phyloP scores from a whole-genome alignment of 2,329 filamentous ascomycete species.

The Cladosporium cucumerinum region DNA sequence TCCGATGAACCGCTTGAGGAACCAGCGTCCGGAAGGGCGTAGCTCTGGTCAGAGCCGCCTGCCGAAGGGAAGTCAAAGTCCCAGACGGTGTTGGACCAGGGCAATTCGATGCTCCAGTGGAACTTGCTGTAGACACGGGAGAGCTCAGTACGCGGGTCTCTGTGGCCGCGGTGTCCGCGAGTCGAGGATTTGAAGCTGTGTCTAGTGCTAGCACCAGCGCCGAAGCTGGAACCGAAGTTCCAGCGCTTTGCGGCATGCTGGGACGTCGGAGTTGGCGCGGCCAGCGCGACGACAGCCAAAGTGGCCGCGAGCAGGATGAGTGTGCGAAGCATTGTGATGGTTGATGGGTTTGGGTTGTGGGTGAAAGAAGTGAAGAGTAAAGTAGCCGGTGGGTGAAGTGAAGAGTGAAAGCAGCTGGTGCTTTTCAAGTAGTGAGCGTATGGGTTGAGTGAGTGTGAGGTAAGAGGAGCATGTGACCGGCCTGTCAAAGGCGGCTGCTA shows the following conservation, averaged over 20 bases:
- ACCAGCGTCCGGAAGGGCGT: not conserved
- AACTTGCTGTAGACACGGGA: slow-evolving; percentile 67
- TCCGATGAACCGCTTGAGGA: slow-evolving; percentile 1
- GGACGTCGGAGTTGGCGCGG: slow-evolving; percentile 37
- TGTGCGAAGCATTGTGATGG: slow-evolving; percentile 11
- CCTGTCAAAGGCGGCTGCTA: slow-evolving; percentile 16
- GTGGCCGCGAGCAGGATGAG: slow-evolving; percentile 47
- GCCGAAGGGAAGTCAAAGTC: slow-evolving; percentile 14
- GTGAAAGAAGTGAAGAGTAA: not conserved
- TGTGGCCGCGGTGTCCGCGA: slow-evolving; percentile 39
- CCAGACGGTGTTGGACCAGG: not conserved
- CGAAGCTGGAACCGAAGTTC: not conserved
- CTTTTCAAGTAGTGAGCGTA: slow-evolving; percentile 7
- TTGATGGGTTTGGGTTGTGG: not conserved
- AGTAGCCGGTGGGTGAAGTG: not conserved
- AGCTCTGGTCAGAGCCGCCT: not conserved
- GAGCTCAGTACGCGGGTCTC: slow-evolving; percentile 60
- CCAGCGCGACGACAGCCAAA: slow-evolving; percentile 46
- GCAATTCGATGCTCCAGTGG: slow-evolving; percentile 36
- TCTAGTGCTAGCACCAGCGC: not conserved
- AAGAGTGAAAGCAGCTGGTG: slow-evolving; percentile 6
- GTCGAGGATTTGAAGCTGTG: slow-evolving; percentile 8
- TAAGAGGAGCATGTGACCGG: slow-evolving; percentile 1
- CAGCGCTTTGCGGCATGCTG: slow-evolving; percentile 24
- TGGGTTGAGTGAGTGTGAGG: not conserved